These are phyloP conservation scores for Hymenoscyphus infarciens DNA, from an alignment of 2,329 filamentous ascomycete species.

Conservation along the genomic window DNA sequence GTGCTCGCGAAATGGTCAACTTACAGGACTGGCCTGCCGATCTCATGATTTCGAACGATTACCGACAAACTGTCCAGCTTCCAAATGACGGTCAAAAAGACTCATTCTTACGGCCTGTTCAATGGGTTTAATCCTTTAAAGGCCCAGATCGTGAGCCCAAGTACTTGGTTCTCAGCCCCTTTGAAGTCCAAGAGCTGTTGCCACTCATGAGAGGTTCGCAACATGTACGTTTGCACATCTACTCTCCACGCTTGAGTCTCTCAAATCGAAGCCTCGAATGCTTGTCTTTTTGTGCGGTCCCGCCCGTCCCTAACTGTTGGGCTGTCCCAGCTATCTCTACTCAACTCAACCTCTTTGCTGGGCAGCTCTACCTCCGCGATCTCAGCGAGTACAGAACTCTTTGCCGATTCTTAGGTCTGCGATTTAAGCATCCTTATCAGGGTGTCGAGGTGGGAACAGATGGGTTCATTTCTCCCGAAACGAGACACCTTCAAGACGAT, in stretches of 20 bases:
- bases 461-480: neutral
- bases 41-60: slow-evolving; percentile 49
- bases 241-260: slow-evolving; percentile 43
- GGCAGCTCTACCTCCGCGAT: slow-evolving; percentile 58
- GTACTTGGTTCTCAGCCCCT: slow-evolving; percentile 49
- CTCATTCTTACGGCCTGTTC: slow-evolving; percentile 47
- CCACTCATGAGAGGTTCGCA: slow-evolving; percentile 36
- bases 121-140: slow-evolving; percentile 47
- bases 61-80: slow-evolving; percentile 41
- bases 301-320: slow-evolving; percentile 20
- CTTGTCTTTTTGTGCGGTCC: slow-evolving; percentile 43
- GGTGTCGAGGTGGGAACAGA: slow-evolving; percentile 17
- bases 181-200: slow-evolving; percentile 53
- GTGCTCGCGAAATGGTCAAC: slow-evolving; percentile 37
- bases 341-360: slow-evolving; percentile 62
- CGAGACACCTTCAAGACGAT: neutral
- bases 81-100: slow-evolving; percentile 35
- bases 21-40: slow-evolving; percentile 36
- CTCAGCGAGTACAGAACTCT: slow-evolving; percentile 50
- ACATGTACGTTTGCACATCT: slow-evolving; percentile 46
- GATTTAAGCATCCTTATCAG: slow-evolving; percentile 25
- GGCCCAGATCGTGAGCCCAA: neutral
- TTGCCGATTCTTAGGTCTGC: slow-evolving; percentile 50
- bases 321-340: slow-evolving; percentile 25
- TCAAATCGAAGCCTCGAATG: slow-evolving; percentile 41